Evolutionary conservation across 1,284 basidiomycete species (phyloP).

Genomic region (Microbotryum saponariae): DNA sequence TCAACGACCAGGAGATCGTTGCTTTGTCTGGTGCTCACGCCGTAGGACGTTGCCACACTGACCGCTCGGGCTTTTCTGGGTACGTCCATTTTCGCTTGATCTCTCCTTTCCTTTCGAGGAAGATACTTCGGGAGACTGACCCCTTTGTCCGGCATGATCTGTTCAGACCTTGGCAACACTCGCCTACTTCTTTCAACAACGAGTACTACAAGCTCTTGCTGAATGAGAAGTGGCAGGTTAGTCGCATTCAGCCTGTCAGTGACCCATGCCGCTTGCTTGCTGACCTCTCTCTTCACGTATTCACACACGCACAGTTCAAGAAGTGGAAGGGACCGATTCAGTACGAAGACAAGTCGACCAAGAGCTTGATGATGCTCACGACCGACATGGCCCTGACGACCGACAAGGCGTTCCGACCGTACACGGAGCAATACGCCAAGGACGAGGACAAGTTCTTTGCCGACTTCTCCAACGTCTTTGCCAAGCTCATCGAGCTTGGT

Average conservation of each 20-base stretch:
- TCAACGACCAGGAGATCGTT: conserved; percentile 87
- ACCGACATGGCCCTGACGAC: conserved; percentile 73
- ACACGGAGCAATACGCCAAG: conserved; percentile 68
- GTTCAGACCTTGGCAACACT: conserved; percentile 18
- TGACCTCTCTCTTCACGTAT: not conserved
- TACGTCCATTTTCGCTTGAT: not conserved
- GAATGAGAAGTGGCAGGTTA: conserved; percentile 60
- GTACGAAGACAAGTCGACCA: conserved; percentile 83
- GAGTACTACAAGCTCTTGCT: conserved; percentile 83
- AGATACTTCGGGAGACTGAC: not conserved
- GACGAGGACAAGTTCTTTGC: conserved; percentile 78
- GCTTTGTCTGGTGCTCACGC: conserved; percentile 91
- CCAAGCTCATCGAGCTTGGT: conserved; percentile 77
- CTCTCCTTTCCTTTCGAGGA: conserved; percentile 6
- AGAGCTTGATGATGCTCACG: conserved; percentile 74
- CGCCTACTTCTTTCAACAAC: conserved; percentile 75
- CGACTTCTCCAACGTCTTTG: conserved; percentile 72
- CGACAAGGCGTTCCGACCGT: conserved; percentile 84
- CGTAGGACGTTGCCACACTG: conserved; percentile 82
- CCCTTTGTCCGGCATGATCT: not conserved
- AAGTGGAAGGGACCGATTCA: conserved; percentile 79
- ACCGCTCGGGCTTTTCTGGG: conserved; percentile 60
- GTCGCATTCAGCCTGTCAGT: no score
- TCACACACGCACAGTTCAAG: conserved; percentile 38
- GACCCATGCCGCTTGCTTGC: conserved; percentile 20